Conservation (phyloP, 306 rosid genomes). For the Vicia faba region DNA sequence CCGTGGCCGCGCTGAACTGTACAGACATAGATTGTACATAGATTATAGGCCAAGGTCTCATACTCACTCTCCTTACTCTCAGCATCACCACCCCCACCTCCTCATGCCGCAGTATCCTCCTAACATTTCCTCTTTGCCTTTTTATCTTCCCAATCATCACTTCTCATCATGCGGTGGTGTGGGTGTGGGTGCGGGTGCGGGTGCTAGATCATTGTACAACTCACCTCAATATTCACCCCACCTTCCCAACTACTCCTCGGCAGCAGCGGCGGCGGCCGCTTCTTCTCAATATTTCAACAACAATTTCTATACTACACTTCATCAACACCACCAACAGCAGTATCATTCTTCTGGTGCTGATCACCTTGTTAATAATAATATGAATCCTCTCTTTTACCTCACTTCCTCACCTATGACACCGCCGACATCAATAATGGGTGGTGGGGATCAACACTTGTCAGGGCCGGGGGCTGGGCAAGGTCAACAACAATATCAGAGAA, state of each 20-base stretch:
- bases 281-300: constrained; percentile 17
- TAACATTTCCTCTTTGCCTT: not conserved
- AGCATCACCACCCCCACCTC: not conserved
- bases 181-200: too few species aligned
- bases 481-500: constrained; percentile 30
- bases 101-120: not conserved
- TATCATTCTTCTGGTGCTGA: not conserved
- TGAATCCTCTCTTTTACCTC: constrained; percentile 38
- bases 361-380: not conserved
- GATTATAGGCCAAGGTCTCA: constrained; percentile 54
- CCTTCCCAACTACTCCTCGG: not conserved
- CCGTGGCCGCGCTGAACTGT: constrained; percentile 60
- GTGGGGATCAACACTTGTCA: not conserved
- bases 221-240: not conserved
- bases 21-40: constrained; percentile 58
- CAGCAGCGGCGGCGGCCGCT: not conserved
- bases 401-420: constrained; percentile 28
- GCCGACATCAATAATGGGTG: constrained; percentile 17
- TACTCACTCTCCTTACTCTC: not conserved
- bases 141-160: constrained; percentile 1
- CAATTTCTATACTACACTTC: constrained; percentile 34
- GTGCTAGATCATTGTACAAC: not conserved
- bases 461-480: not conserved
- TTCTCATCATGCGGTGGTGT: not conserved
- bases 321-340: constrained; percentile 8